phyloP scores from a whole-genome alignment of 805 yeast genomes.

The Wickerhamomyces queroliae region DNA sequence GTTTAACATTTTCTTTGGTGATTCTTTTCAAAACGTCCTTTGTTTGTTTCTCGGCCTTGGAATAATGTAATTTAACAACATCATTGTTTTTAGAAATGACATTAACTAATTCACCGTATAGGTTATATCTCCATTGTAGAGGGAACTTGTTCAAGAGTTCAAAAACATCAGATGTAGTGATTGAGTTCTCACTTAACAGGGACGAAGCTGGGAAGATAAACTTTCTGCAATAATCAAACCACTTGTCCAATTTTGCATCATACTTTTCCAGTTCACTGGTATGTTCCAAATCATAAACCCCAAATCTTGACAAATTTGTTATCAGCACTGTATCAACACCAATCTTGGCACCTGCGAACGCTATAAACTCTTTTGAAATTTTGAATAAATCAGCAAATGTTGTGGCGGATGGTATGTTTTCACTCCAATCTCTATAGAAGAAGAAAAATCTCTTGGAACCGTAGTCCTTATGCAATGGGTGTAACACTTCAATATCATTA shows the following conservation, averaged over 20 bases:
- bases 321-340: slow-evolving; percentile 43
- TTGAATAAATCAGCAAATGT: slow-evolving; percentile 38
- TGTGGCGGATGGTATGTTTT: slow-evolving; percentile 30
- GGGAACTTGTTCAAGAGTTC: slow-evolving; percentile 47
- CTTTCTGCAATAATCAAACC: slow-evolving; percentile 62
- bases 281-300: slow-evolving; percentile 29
- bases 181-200: slow-evolving; percentile 48
- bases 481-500: slow-evolving; percentile 24
- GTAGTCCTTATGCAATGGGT: slow-evolving; percentile 19
- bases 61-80: slow-evolving; percentile 50
- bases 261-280: slow-evolving; percentile 6
- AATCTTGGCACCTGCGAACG: slow-evolving; percentile 50
- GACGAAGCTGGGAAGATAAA: slow-evolving; percentile 54
- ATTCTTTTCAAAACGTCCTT: slow-evolving; percentile 74
- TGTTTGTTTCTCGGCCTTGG: slow-evolving; percentile 71
- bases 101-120: slow-evolving; percentile 74
- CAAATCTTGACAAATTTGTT: slow-evolving; percentile 58
- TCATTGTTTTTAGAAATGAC: slow-evolving; percentile 51
- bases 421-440: slow-evolving; percentile 47
- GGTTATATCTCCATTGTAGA: slow-evolving; percentile 58
- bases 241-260: slow-evolving; percentile 22
- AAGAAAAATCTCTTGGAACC: slow-evolving; percentile 21
- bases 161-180: slow-evolving; percentile 56
- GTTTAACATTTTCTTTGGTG: slow-evolving; percentile 70
- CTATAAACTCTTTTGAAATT: slow-evolving; percentile 43